Percentiles rank a stretch among this genome's conserved stretches.
Conservation (phyloP, 768 basidiomycete species). For the Imleria badia region DNA sequence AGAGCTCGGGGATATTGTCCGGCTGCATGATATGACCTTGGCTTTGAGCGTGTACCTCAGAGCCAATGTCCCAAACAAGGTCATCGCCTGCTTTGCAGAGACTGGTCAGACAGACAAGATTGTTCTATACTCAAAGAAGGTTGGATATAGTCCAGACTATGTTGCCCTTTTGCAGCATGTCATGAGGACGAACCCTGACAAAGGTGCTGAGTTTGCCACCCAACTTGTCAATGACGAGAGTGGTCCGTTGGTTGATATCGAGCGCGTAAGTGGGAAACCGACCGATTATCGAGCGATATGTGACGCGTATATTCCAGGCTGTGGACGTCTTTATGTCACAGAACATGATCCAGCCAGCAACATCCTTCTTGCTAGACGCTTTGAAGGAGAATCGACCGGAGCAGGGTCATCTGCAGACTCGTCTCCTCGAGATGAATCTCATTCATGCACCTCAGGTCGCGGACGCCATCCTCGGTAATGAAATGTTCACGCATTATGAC, state of each 20-base stretch:
- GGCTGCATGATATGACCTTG: constrained; percentile 92
- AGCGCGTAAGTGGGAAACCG: constrained; percentile 56
- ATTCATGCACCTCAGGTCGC: constrained; percentile 98
- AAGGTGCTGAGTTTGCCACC: constrained; percentile 97
- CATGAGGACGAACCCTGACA: constrained; percentile 95
- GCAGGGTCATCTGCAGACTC: constrained; percentile 93
- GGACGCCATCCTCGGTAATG: constrained; percentile 97
- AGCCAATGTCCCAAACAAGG: constrained; percentile 97
- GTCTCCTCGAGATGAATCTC: constrained; percentile 96
- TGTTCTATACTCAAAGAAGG: constrained; percentile 95
- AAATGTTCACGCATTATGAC: constrained; percentile 98
- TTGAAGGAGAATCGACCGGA: constrained; percentile 98
- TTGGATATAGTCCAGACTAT: constrained; percentile 91
- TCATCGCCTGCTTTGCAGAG: constrained; percentile 98
- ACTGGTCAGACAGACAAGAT: constrained; percentile 99
- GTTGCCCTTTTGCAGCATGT: constrained; percentile 90
- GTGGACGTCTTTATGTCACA: constrained; percentile 99
- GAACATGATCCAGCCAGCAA: constrained; percentile 99
- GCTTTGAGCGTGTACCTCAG: constrained; percentile 97
- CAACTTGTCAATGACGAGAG: constrained; percentile 91
- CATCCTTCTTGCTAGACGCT: constrained; percentile 95
- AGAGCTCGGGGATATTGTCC: constrained; percentile 96
- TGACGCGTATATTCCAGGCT: constrained; percentile 47
- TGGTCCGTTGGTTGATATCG: constrained; percentile 91
- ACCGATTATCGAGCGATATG: not conserved